phyloP scores from a whole-genome alignment of 2,329 filamentous ascomycete genomes.

The Teratosphaeria gauchensis region DNA sequence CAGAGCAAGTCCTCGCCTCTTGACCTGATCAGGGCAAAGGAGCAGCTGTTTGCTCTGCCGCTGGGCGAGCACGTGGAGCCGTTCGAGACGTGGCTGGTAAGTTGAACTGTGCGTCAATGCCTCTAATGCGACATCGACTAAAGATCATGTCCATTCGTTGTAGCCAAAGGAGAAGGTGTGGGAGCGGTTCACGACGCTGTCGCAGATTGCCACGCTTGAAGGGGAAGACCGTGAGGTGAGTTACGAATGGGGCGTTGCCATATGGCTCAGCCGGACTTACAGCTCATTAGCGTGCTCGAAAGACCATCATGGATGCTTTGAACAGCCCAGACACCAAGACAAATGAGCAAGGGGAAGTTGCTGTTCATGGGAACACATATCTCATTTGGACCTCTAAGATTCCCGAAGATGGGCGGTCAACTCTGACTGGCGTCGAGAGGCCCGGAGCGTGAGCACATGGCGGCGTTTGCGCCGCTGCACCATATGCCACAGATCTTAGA shows the following conservation, averaged over 20 bases:
- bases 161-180: slow-evolving; percentile 48
- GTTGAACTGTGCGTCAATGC: not conserved
- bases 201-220: slow-evolving; percentile 53
- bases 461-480: not conserved
- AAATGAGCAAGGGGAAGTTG: slow-evolving; percentile 54
- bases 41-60: slow-evolving; percentile 53
- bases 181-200: slow-evolving; percentile 56
- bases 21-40: slow-evolving; percentile 26
- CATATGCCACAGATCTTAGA: too few relatives aligned
- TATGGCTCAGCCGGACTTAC: not conserved
- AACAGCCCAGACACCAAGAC: slow-evolving; percentile 43
- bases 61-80: slow-evolving; percentile 47
- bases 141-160: not conserved
- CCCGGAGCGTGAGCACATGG: slow-evolving; percentile 3
- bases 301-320: slow-evolving; percentile 48
- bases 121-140: too few relatives aligned
- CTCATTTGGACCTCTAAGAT: slow-evolving; percentile 51
- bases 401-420: slow-evolving; percentile 20
- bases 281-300: slow-evolving; percentile 33
- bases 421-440: slow-evolving; percentile 14
- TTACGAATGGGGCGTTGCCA: not conserved
- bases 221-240: slow-evolving; percentile 40
- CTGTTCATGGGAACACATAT: slow-evolving; percentile 54
- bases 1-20: slow-evolving; percentile 46
- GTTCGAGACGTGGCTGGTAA: slow-evolving; percentile 48